Base-by-base conservation (phyloP, 306 rosid genomes). In the Oxytropis ochrocephala region DNA sequence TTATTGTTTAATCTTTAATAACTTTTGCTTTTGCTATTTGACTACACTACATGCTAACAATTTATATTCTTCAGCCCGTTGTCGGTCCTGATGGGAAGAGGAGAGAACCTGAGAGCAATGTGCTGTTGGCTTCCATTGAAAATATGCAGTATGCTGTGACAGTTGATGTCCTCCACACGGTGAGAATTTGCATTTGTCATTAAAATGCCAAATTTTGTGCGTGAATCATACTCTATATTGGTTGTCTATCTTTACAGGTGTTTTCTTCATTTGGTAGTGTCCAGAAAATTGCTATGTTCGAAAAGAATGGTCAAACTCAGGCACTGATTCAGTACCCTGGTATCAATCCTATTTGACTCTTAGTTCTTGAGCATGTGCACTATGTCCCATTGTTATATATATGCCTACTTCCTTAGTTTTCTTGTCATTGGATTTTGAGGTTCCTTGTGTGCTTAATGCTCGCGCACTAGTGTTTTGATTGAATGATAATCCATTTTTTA, bases 141-240 rank as follows among this genome's bases (percentile, higher is more conserved):
- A 91, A 91, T 80, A 91, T 91, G 97, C 97, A 91, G 82, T 91
- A 88, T 85, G 97, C 96, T 79, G 94, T 91, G 52, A 91, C 96
- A 21, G 97, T 91, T 67, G 97, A 91, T 32, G 96, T 91, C 67
- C 82, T 91, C 78, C 89, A 88, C 88, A 87, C 96, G 13, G 96
- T 91, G 54, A 70, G 94, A 50, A 24, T 50, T 48, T 35, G 4
- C 41, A 44, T 43, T 67, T 39, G 58, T 16, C 10, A 1, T 42
- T 38, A 16, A 10, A 38, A 43, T 1, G 59, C 61, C 76, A 33
- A 47, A 57, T 32, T 14, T 55, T 57, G 16, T 33, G 33, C 61
- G 52, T 78, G 64, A 56, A 41, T 69, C 57, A 54, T 76, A 48
- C 52, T 64, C 35, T 21, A 18, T 24, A 35, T n/a, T 67, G 64